A percentile compares a stretch with the other conserved stretches of the same genome.
Evolutionary conservation across 805 yeast species (phyloP).

Genomic region (Monosporozyma servazzii): DNA sequence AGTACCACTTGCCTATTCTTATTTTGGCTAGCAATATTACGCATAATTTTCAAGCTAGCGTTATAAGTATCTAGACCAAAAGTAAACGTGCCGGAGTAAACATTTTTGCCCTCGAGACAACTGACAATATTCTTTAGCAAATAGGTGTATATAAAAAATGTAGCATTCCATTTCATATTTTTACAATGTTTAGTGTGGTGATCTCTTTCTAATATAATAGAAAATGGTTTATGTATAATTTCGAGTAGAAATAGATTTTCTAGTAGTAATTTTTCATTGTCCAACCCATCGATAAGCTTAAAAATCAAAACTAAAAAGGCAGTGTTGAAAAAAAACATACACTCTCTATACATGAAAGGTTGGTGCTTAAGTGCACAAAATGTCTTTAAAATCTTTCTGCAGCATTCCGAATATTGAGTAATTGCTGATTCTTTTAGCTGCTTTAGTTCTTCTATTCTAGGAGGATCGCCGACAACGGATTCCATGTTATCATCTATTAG

Average conservation of each 20-base stretch:
- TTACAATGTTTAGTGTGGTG: slow-evolving; percentile 10
- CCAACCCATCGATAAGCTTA: slow-evolving; percentile 6
- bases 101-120: slow-evolving; percentile 8
- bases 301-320: slow-evolving; percentile 10
- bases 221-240: slow-evolving; percentile 4
- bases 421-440: slow-evolving; percentile 1
- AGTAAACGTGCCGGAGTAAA: neutral
- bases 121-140: slow-evolving; percentile 11
- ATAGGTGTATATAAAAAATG: slow-evolving; percentile 16
- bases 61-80: neutral
- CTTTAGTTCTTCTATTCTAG: neutral
- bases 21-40: neutral
- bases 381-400: slow-evolving; percentile 13
- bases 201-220: slow-evolving; percentile 2
- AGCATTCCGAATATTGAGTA: slow-evolving; percentile 3
- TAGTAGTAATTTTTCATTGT: slow-evolving; percentile 2
- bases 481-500: slow-evolving; percentile 13
- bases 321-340: slow-evolving; percentile 9
- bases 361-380: slow-evolving; percentile 14
- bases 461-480: neutral
- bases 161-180: slow-evolving; percentile 22
- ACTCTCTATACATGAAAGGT: slow-evolving; percentile 12
- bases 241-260: slow-evolving; percentile 6
- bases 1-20: neutral
- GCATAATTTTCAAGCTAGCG: neutral